Percentiles rank a stretch among this genome's conserved stretches.
These are phyloP conservation scores for Globisporangium cystogenes DNA, from an alignment of 352 stramenopile species.

Conservation along the genomic window DNA sequence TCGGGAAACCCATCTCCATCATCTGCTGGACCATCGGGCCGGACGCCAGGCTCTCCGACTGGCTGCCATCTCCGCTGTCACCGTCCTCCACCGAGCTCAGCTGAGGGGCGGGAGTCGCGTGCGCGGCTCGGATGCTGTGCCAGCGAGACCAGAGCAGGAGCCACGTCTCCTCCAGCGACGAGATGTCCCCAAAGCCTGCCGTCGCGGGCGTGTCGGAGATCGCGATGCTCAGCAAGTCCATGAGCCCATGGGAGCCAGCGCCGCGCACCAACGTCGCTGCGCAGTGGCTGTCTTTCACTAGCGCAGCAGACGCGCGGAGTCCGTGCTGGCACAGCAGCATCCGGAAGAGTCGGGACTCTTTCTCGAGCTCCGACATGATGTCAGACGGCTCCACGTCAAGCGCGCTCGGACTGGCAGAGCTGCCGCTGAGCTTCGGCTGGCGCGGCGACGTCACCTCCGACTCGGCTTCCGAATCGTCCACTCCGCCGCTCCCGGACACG, in stretches of 20 bases:
- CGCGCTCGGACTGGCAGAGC: constrained; percentile 1
- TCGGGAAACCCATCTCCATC: constrained; percentile 93
- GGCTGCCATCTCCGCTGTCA: constrained; percentile 18
- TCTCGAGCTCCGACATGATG: constrained; percentile 65
- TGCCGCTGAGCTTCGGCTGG: constrained; percentile 14
- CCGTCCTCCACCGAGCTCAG: constrained; percentile 9
- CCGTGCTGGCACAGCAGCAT: constrained; percentile 81
- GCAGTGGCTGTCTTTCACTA: constrained; percentile 66
- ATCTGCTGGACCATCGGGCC: constrained; percentile 87
- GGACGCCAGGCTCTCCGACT: constrained; percentile 23
- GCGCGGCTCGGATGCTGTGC: constrained; percentile 49
- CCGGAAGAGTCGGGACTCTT: constrained; percentile 63
- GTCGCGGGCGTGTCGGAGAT: constrained; percentile 70
- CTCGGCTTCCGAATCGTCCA: constrained; percentile 60
- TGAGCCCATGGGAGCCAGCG: constrained; percentile 41
- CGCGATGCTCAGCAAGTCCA: constrained; percentile 59
- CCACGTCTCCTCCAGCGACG: constrained; percentile 77
- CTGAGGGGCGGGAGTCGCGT: constrained; percentile 31
- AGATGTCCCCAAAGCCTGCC: constrained; percentile 60
- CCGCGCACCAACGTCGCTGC: constrained; percentile 63
- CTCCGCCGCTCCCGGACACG: constrained; percentile 22
- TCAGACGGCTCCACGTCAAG: constrained; percentile 35
- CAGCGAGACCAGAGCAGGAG: constrained; percentile 73
- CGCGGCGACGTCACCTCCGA: constrained; percentile 30
- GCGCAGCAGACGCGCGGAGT: constrained; percentile 53